phyloP scores from a whole-genome alignment of 495 filamentous ascomycete species.

The Penicillium daleae region DNA sequence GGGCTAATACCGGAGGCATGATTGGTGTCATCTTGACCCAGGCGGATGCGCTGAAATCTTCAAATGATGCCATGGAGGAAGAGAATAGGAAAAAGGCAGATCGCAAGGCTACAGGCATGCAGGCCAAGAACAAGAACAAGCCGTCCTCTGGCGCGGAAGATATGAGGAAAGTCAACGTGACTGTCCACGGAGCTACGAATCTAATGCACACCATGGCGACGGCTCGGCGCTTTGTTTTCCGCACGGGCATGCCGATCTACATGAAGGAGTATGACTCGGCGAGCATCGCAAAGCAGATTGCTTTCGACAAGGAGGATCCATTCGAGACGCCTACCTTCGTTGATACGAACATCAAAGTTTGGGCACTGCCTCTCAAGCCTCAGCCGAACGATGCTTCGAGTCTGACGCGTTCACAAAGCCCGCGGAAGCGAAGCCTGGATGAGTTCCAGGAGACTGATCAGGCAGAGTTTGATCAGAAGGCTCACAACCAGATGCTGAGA shows the following conservation, averaged over 20 bases:
- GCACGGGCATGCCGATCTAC: conserved; percentile 73
- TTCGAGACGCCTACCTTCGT: conserved; percentile 65
- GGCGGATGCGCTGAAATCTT: conserved; percentile 61
- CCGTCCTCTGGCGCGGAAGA: conserved; percentile 3
- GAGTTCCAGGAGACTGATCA: conserved; percentile 50
- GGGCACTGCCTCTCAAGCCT: conserved; percentile 69
- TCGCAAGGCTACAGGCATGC: conserved; percentile 20
- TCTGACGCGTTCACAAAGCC: conserved; percentile 33
- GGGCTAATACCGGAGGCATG: conserved; percentile 77
- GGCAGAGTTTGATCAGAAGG: conserved; percentile 29
- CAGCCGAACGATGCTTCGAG: conserved; percentile 5
- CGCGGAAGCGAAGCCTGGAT: conserved; percentile 65
- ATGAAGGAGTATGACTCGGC: conserved; percentile 65
- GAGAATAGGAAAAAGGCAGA: conserved; percentile 33
- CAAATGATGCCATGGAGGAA: conserved; percentile 36
- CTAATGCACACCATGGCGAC: conserved; percentile 78
- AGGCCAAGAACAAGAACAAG: conserved; percentile 24
- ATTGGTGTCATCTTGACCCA: conserved; percentile 82
- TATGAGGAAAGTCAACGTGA: conserved; percentile 43
- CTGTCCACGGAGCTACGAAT: conserved; percentile 79
- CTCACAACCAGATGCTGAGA: conserved; percentile 53
- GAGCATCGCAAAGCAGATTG: conserved; percentile 28
- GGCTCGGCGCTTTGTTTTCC: conserved; percentile 84
- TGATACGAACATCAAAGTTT: conserved; percentile 78
- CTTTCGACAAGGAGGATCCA: conserved; percentile 32